Conservation (phyloP, 495 filamentous ascomycete species). For the Usnea hakonensis region DNA sequence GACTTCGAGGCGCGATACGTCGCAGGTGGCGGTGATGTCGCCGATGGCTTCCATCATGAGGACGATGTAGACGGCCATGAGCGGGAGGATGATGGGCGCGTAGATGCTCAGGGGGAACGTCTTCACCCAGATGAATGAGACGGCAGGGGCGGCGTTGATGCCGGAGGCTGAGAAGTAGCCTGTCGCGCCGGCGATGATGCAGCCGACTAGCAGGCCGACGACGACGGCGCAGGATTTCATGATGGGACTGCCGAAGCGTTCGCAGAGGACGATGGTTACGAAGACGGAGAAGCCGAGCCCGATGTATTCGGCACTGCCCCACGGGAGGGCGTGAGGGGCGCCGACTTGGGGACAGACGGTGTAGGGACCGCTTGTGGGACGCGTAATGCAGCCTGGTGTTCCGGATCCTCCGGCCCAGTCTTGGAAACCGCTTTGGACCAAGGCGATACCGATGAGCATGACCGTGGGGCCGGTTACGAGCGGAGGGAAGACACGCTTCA, state of each 20-base stretch:
- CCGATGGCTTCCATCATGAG: constrained; percentile 87
- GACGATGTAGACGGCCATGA: constrained; percentile 81
- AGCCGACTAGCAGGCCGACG: constrained; percentile 73
- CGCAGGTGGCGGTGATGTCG: constrained; percentile 50
- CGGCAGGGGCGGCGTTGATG: constrained; percentile 61
- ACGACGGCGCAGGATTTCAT: constrained; percentile 71
- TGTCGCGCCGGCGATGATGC: constrained; percentile 76
- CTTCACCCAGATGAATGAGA: constrained; percentile 82
- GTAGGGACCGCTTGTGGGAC: constrained; percentile 48
- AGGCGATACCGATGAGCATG: constrained; percentile 64
- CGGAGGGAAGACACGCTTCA: constrained; percentile 78
- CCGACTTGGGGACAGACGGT: constrained; percentile 60
- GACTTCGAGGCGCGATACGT: constrained; percentile 79
- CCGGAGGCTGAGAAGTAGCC: constrained; percentile 71
- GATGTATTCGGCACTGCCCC: constrained; percentile 82
- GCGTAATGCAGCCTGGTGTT: constrained; percentile 42
- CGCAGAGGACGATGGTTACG: constrained; percentile 77
- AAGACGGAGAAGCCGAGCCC: constrained; percentile 89
- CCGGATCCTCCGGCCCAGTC: constrained; percentile 79
- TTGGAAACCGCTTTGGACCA: constrained; percentile 70
- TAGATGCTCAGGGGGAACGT: constrained; percentile 79
- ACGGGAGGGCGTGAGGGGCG: constrained; percentile 75
- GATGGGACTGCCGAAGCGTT: constrained; percentile 74
- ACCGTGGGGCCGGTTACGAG: constrained; percentile 80
- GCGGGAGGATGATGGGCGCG: constrained; percentile 72